Evolutionary conservation across 192 early-diverging fungal species (phyloP).

Genomic region (Paraglomus occultum): DNA sequence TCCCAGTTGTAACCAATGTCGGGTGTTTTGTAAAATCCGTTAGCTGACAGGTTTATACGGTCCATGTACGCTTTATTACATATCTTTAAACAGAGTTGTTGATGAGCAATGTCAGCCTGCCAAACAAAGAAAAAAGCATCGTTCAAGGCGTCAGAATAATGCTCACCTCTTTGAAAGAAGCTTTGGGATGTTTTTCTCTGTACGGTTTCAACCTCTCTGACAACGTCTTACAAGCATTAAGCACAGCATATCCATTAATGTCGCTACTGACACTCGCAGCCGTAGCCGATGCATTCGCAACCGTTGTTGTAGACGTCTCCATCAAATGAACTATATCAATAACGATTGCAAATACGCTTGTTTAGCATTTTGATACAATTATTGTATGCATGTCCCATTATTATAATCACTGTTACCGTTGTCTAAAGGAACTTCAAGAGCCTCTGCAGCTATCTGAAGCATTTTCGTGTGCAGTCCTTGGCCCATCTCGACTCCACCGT

Average conservation of each 20-base stretch:
- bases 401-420: conserved; percentile 26
- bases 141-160: not conserved
- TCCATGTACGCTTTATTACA: conserved; percentile 71
- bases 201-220: conserved; percentile 69
- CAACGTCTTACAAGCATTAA: conserved; percentile 74
- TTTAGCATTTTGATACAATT: not conserved
- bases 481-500: conserved; percentile 89
- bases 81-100: conserved; percentile 37
- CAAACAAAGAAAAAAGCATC: not conserved
- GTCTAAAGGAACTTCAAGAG: conserved; percentile 70
- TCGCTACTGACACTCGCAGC: conserved; percentile 79
- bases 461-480: conserved; percentile 91
- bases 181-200: conserved; percentile 55
- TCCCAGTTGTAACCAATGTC: conserved; percentile 76
- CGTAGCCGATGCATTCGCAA: conserved; percentile 77
- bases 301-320: conserved; percentile 72
- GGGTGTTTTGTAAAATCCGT: conserved; percentile 85
- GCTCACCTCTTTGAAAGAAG: conserved; percentile 51
- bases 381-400: not conserved
- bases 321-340: conserved; percentile 34
- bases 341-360: not conserved
- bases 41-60: conserved; percentile 72
- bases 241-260: conserved; percentile 79
- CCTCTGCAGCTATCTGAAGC: conserved; percentile 81
- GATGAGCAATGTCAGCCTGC: not conserved